These are phyloP conservation scores for Chrysoporthe cubensis DNA, from an alignment of 2,329 filamentous ascomycete genomes.

Conservation along the genomic window DNA sequence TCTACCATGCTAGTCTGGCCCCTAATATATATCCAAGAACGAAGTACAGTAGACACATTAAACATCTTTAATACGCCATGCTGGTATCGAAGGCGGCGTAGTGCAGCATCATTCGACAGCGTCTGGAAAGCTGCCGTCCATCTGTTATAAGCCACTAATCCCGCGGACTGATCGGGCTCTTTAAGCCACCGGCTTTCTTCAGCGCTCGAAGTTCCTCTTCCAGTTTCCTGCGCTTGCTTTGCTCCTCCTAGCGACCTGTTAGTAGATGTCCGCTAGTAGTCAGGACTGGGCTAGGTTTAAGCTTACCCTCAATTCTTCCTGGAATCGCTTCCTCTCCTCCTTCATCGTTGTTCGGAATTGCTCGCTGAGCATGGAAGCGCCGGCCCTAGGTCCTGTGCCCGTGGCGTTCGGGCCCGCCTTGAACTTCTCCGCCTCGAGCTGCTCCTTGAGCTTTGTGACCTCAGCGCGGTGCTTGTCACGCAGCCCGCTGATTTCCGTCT, in stretches of 20 bases:
- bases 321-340: slow-evolving; percentile 60
- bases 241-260: slow-evolving; percentile 51
- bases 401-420: slow-evolving; percentile 43
- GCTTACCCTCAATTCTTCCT: slow-evolving; percentile 56
- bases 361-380: slow-evolving; percentile 58
- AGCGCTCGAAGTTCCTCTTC: slow-evolving; percentile 55
- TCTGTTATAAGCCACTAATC: slow-evolving; percentile 27
- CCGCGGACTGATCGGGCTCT: slow-evolving; percentile 48
- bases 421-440: slow-evolving; percentile 55
- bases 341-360: slow-evolving; percentile 61
- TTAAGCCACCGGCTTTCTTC: slow-evolving; percentile 47
- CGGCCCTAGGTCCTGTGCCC: slow-evolving; percentile 43
- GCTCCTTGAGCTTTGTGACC: slow-evolving; percentile 50
- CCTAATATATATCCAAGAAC: slow-evolving; percentile 25
- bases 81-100: slow-evolving; percentile 12
- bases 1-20: slow-evolving; percentile 9
- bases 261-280: slow-evolving; percentile 30
- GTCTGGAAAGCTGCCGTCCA: background rate
- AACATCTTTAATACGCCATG: slow-evolving; percentile 22
- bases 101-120: slow-evolving; percentile 18
- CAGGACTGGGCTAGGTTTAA: background rate
- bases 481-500: slow-evolving; percentile 43
- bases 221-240: slow-evolving; percentile 49
- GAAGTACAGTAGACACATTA: slow-evolving; percentile 11
- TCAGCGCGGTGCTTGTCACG: slow-evolving; percentile 48